Percentiles rank a stretch among this genome's conserved stretches.
These are phyloP conservation scores for Purshia tridentata DNA, from an alignment of 306 rosid species.

Conservation along the genomic window DNA sequence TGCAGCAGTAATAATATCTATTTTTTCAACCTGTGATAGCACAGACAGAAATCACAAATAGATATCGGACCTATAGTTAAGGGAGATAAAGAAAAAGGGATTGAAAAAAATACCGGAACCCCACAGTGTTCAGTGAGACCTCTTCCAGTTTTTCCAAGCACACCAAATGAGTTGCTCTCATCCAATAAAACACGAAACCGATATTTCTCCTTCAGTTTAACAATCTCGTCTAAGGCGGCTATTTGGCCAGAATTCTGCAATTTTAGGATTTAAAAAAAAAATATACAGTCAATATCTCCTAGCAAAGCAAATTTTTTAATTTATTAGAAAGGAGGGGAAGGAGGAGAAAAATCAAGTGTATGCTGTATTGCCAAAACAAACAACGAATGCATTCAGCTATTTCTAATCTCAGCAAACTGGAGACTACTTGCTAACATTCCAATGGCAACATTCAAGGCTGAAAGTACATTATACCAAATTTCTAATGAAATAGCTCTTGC, in stretches of 20 bases:
- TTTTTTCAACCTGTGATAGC: conserved; percentile 69
- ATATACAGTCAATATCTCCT: conserved; percentile 4
- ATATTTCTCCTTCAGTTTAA: conserved; percentile 84
- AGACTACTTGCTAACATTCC: not conserved
- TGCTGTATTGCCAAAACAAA: not conserved
- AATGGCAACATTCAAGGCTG: not conserved
- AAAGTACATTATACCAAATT: not conserved
- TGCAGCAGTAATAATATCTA: conserved; percentile 93
- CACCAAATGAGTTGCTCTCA: conserved; percentile 98
- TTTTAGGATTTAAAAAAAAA: not conserved
- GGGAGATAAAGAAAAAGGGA: not conserved
- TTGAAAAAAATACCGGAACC: conserved; percentile 65
- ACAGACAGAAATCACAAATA: conserved; percentile 37
- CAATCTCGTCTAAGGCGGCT: conserved; percentile 86
- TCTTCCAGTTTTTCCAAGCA: conserved; percentile 87
- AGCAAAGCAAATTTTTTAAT: not conserved
- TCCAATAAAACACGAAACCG: conserved; percentile 86
- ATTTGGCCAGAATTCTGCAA: conserved; percentile 95
- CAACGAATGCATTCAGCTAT: conserved; percentile 4
- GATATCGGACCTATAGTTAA: not conserved
- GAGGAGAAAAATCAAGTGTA: not conserved
- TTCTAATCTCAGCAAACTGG: not conserved
- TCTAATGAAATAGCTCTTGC: not conserved
- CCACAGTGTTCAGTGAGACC: conserved; percentile 80
- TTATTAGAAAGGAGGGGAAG: not conserved